These are phyloP conservation scores for Coemansia sp. DNA, from an alignment of 192 early-diverging fungal species.

Conservation along the genomic window DNA sequence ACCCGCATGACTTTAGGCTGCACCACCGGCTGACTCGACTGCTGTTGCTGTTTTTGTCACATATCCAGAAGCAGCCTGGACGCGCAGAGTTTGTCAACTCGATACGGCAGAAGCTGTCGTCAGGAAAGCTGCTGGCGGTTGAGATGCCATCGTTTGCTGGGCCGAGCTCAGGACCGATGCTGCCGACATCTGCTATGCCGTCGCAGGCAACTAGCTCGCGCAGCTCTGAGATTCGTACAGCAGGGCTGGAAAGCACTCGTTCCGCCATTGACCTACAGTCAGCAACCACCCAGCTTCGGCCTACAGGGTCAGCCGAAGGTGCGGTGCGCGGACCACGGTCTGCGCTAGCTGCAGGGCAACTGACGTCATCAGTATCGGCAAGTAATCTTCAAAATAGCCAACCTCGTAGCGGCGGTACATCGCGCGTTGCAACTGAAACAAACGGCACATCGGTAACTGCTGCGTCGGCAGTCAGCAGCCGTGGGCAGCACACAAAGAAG, in stretches of 20 bases:
- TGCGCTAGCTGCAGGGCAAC: neutral
- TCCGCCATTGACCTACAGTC: slow-evolving; percentile 42
- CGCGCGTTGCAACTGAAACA: neutral
- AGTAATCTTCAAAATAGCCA: slow-evolving; percentile 4
- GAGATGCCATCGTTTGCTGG: slow-evolving; percentile 37
- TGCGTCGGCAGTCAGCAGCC: neutral
- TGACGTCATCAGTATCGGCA: slow-evolving; percentile 8
- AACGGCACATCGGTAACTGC: neutral
- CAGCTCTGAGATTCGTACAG: slow-evolving; percentile 24
- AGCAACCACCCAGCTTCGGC: neutral
- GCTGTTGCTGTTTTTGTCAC: slow-evolving; percentile 50
- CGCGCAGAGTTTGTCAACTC: slow-evolving; percentile 54
- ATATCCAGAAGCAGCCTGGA: slow-evolving; percentile 54
- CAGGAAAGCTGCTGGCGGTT: slow-evolving; percentile 44
- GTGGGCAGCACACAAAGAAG: slow-evolving; percentile 38
- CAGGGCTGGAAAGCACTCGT: slow-evolving; percentile 24
- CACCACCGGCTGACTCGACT: slow-evolving; percentile 51
- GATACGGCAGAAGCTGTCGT: slow-evolving; percentile 47
- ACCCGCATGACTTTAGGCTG: slow-evolving; percentile 61
- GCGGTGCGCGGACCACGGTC: slow-evolving; percentile 1
- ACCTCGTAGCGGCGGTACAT: neutral
- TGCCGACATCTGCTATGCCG: slow-evolving; percentile 16
- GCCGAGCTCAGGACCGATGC: neutral
- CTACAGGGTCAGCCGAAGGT: neutral
- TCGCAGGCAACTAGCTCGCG: slow-evolving; percentile 41